Base-by-base conservation (phyloP, 2,329 filamentous ascomycete genomes). In the Neurospora sp. region DNA sequence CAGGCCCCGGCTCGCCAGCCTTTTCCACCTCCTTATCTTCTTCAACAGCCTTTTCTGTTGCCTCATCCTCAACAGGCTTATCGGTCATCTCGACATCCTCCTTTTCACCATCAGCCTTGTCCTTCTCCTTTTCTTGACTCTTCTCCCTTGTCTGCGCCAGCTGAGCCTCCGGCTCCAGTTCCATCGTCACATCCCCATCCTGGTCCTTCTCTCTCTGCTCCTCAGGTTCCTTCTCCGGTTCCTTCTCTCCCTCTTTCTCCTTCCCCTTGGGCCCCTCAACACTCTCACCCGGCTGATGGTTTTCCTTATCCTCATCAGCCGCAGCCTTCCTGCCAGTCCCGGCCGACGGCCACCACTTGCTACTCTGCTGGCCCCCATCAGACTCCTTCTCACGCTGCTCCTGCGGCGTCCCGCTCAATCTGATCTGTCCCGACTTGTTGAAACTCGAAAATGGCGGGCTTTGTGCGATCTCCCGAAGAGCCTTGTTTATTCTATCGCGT, bases 401-500 rank as follows among this genome's bases (percentile, higher is more conserved):
- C 28, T 62, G 52, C 6, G 52, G 52, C 28, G 52, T 62, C 28
- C 52, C 52, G 52, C 52, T 62, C 52, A 62, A 28, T 10, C 52
- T 36, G 1, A 62, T 62, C 15, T 62, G 52, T 33, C 52, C 52
- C 52, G 36, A 10, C 28, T 36, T 62, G 1, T 62, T 62, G 52
- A 33, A 36, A 62, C 15, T 62, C 28, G 52, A 62, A 5, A 62
- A 15, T 5, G 52, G 28, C 8, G 52, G 15, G 28, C 52, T 62
- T 15, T 33, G 52, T 2, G 23, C 83, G 12, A 86, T 81, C 73
- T 87, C 86, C 66, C 80, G 78, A 81, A 88, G 83, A 1, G 84
- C 84, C 76, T 83, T 85, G 40, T 85, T 81, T 76, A 88, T 89
- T 57, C 87, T 81, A 74, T 88, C 85, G 11, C 86, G 79, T 4